Evolutionary conservation across 768 basidiomycete species (phyloP), one percentile per base, ranked within the genome.

Genomic region (Rhizopogon roseolus): DNA sequence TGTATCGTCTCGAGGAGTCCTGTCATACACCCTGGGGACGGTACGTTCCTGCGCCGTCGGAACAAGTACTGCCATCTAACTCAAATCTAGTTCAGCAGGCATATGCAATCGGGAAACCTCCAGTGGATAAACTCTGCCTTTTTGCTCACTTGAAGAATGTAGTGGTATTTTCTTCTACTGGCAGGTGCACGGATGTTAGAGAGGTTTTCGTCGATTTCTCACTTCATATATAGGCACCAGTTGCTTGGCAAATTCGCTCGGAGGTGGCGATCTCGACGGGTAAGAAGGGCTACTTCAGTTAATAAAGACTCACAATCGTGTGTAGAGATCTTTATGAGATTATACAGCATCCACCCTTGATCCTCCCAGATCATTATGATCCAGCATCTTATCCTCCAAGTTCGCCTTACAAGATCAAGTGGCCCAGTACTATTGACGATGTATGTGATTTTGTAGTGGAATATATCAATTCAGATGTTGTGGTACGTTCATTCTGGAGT

Each of bases 231-330:
- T 57, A 88, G 86, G 85, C 5, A 53, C 60, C 1, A 79, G 86
- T 37, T 85, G 88, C 1, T 62, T 90, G 40, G 78, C 89, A 9
- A 88, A 86, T 2, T 81, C 79, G 56, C 74, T 90, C 14, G 85
- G 79, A 9, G 88, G 88, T 36, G 89, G 89, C 0, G 89, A 91
- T 70, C 70, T 90, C n/a, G 89, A 90, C 53, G 89, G 89, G 86
- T 88, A 63, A 60, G 73, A 58, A 6, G 29, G 36, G n/a, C 1
- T 39, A 36, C 41, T 44, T 25, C 34, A 19, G 19, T 19, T 40
- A 22, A 14, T 6, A 40, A 42, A 25, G 2, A 38, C 55, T 44
- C 40, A 46, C 8, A 5, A 37, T 11, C 49, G 27, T 53, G 51
- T 17, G 17, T 59, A 88, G 88, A 3, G 88, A 91, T 57, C 61